Evolutionary conservation across 164 flowering plant genomes (phyloP), one percentile per base, ranked within the genome.

Genomic region (Nymphaea thermarum): DNA sequence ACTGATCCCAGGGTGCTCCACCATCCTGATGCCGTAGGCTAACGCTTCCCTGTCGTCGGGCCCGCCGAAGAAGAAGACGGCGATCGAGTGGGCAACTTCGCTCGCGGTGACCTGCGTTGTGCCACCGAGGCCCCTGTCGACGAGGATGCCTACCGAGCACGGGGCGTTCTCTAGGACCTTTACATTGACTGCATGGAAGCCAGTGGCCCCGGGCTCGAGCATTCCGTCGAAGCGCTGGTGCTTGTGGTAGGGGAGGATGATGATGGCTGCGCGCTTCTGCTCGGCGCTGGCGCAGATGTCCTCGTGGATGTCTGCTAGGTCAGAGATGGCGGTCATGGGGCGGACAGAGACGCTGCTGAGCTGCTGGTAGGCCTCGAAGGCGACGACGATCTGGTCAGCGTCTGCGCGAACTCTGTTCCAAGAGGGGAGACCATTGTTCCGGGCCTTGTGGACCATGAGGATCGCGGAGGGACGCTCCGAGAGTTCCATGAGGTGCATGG

Each of bases 381-480:
- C 93, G 12, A 85, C 83, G 16, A 82, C 80, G 6, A 85, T 51
- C 4, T 78, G 80, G 76, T 85, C 73, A 2, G 75, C 65, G 62
- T 65, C 75, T 8, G 0, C 43, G 68, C 44, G 64, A 4, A 67
- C 63, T 73, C 81, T 83, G 64, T 84, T 85, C 87, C 87, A 86
- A 68, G 86, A 85, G 45, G 96, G 96, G 3, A 85, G 68, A 1
- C 93, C 96, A 66, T 88, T 86, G 43, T 68, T 82, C 25, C 87
- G 71, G 10, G 86, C 88, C 76, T 83, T 85, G 72, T 87, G 87
- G 41, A 84, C 91, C 88, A 86, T 90, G 42, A 77, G 73, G 16
- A 87, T 86, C 7, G 93, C 85, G 0, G 96, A 90, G 2, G 96
- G 65, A 67, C 96, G 80, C 74, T 90, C 96, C 0, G 91, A 80